Base-by-base conservation (phyloP, 495 filamentous ascomycete species). In the Podospora pseudopauciseta region DNA sequence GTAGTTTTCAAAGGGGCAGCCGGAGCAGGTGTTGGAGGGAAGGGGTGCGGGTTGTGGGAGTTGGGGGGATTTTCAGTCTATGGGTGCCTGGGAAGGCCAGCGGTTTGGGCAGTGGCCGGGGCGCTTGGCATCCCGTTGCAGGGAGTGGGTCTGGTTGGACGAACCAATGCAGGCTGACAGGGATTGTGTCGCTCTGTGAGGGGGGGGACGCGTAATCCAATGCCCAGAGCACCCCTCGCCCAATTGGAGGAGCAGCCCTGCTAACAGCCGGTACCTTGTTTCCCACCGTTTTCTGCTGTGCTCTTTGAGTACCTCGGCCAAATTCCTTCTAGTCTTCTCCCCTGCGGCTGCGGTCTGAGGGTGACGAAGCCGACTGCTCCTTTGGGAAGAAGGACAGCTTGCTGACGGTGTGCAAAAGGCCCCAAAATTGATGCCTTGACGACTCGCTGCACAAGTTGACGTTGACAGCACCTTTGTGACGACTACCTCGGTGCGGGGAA, bases 161-260 rank as follows among this genome's bases (percentile, higher is more conserved):
- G 64, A 67, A 71, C 74, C 61, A 65, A 68, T 73, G 71, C 71
- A 68, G 68, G 69, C 69, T 71, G 67, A 72, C 70, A 65, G 61
- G 74, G 71, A 62, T 72, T 55, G 23, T 59, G 61, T 69, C 65
- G 67, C 65, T 74, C 56, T 62, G 64, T 56, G 68, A 62, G 71
- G 68, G 73, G 73, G 75, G 66, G 80, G 78, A 76, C 78, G 80
- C 79, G 80, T 80, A 77, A 80, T 76, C 78, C 72, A 74, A 74
- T 71, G 70, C 70, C 64, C 67, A 67, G 69, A 70, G 57, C 66
- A 70, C 67, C 59, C 68, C 68, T 69, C 68, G 56, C 63, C 66
- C 60, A 70, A 68, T 67, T 67, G 63, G 69, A 67, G 66, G 64
- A 53, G 69, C 68, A 49, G 68, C 71, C 70, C 63, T 65, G 5